These are phyloP conservation scores for Cladorrhinum sp. DNA, from an alignment of 2,329 filamentous ascomycete genomes.

Conservation along the genomic window DNA sequence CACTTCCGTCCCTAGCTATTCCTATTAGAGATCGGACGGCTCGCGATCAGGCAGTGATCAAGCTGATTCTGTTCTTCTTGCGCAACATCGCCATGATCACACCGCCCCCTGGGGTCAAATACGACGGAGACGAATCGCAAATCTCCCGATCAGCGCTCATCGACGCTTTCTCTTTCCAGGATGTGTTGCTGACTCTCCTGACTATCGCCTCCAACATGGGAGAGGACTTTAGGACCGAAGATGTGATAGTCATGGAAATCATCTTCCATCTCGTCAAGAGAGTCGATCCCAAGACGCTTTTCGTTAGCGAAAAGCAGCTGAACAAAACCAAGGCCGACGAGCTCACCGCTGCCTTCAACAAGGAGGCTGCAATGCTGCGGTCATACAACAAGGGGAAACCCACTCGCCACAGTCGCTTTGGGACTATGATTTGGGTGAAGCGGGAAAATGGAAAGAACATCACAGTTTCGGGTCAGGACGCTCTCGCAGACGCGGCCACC, in stretches of 20 bases:
- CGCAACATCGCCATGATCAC: conserved; percentile 85
- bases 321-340: conserved; percentile 68
- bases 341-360: conserved; percentile 69
- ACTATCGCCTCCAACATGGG: conserved; percentile 90
- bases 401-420: conserved; percentile 88
- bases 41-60: conserved; percentile 89
- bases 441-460: conserved; percentile 79
- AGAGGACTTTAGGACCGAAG: conserved; percentile 87
- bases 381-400: conserved; percentile 74
- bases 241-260: conserved; percentile 85
- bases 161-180: conserved; percentile 84
- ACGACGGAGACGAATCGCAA: conserved; percentile 85
- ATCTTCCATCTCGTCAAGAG: conserved; percentile 92
- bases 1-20: conserved; percentile 80
- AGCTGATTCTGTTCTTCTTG: conserved; percentile 82
- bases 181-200: conserved; percentile 80
- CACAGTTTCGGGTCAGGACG: conserved; percentile 84
- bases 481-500: conserved; percentile 67
- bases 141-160: conserved; percentile 85
- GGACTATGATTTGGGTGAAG: conserved; percentile 96
- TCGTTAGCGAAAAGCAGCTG: conserved; percentile 74
- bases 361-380: conserved; percentile 80
- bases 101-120: conserved; percentile 67
- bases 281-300: conserved; percentile 78
- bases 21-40: conserved; percentile 70